Evolutionary conservation across 441 rosid species (phyloP).

Genomic region (Erysimum cheiri): DNA sequence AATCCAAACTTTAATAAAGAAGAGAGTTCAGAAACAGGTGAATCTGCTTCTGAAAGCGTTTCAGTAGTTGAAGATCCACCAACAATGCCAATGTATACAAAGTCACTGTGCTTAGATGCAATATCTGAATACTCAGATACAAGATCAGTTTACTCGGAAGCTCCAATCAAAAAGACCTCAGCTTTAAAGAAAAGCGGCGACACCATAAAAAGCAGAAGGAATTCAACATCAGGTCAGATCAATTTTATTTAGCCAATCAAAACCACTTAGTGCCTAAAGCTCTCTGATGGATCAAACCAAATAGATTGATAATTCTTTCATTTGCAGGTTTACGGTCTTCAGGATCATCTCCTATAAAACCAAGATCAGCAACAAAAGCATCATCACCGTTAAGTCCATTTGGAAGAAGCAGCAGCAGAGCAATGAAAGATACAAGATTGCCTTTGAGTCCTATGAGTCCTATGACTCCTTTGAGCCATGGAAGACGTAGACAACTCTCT

Average conservation of each 20-base stretch:
- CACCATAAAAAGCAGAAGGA: slow-evolving; percentile 43
- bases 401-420: slow-evolving; percentile 37
- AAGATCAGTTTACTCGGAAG: slow-evolving; percentile 52
- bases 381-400: slow-evolving; percentile 39
- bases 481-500: slow-evolving; percentile 46
- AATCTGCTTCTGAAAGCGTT: slow-evolving; percentile 49
- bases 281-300: slow-evolving; percentile 3
- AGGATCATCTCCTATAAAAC: slow-evolving; percentile 32
- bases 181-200: slow-evolving; percentile 46
- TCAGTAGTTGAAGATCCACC: slow-evolving; percentile 60
- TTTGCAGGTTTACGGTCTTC: slow-evolving; percentile 46
- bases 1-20: slow-evolving; percentile 43
- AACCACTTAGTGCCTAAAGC: not conserved
- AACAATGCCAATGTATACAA: slow-evolving; percentile 48
- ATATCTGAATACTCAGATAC: slow-evolving; percentile 55
- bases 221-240: slow-evolving; percentile 55
- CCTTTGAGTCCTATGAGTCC: slow-evolving; percentile 46
- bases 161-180: slow-evolving; percentile 45
- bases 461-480: slow-evolving; percentile 23
- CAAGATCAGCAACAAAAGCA: slow-evolving; percentile 39
- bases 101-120: slow-evolving; percentile 56
- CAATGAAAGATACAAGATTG: slow-evolving; percentile 38
- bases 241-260: not conserved
- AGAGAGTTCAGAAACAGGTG: slow-evolving; percentile 54
- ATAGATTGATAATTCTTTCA: not conserved